Percentiles rank a stretch among this genome's conserved stretches.
These are phyloP conservation scores for Stentor coeruleus DNA, from an alignment of 73 alveolate genomes.

Conservation along the genomic window DNA sequence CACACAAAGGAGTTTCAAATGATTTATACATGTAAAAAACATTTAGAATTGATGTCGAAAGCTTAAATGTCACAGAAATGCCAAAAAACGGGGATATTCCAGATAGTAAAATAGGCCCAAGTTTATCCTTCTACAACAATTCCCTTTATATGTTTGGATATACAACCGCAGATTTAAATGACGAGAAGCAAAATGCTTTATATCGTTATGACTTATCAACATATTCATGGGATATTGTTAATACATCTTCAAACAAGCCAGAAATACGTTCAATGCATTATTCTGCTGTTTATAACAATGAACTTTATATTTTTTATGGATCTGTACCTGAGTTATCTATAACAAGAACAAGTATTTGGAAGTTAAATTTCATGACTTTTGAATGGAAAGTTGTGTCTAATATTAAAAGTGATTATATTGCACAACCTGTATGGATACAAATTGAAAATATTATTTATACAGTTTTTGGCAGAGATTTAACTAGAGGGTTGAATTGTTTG, in stretches of 20 bases:
- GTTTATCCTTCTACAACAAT: too few species aligned
- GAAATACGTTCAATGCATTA: not conserved
- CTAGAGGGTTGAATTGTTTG: too few species aligned
- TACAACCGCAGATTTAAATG: not conserved
- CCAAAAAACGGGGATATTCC: not conserved
- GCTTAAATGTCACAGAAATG: not conserved
- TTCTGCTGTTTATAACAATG: not conserved
- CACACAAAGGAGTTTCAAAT: not conserved
- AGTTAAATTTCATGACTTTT: not conserved
- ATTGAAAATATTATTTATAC: too few species aligned
- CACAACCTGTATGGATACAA: too few species aligned
- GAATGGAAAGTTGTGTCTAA: not conserved
- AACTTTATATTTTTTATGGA: not conserved
- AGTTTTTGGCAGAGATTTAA: too few species aligned
- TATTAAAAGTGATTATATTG: not conserved
- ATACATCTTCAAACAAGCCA: not conserved
- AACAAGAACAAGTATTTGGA: not conserved
- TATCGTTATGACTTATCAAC: not conserved
- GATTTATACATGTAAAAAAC: not conserved
- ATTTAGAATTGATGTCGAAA: not conserved
- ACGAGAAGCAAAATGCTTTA: not conserved
- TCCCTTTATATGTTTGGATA: not conserved
- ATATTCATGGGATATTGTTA: not conserved
- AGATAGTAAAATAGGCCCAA: not conserved
- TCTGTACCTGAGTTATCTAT: not conserved